These are phyloP conservation scores for Ogataea henricii DNA, from an alignment of 805 yeast species.

Conservation along the genomic window DNA sequence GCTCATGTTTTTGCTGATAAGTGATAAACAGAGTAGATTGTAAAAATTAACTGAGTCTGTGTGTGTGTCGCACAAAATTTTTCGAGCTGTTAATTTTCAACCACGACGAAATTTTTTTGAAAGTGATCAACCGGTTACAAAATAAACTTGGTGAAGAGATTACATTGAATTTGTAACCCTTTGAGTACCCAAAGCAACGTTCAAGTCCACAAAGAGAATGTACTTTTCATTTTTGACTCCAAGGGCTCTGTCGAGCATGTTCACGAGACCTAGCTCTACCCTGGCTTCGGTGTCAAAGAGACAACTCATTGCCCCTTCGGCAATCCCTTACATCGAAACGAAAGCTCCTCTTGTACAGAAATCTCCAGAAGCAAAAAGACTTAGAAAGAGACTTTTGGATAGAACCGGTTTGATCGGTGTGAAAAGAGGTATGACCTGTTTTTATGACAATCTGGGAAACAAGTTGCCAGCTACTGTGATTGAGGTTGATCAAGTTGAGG, in stretches of 20 bases:
- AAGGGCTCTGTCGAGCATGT: constrained; percentile 5
- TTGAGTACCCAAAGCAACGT: neutral
- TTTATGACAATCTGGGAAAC: constrained; percentile 68
- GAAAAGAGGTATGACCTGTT: constrained; percentile 89
- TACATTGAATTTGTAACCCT: too few species aligned
- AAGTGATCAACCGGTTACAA: neutral
- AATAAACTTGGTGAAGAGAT: too few species aligned
- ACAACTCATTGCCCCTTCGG: constrained; percentile 46
- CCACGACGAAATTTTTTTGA: constrained; percentile 5
- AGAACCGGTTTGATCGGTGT: constrained; percentile 86
- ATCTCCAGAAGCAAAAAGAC: constrained; percentile 67
- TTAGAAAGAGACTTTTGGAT: constrained; percentile 67
- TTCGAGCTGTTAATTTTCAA: neutral
- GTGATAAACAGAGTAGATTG: too few species aligned
- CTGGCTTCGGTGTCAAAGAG: constrained; percentile 24
- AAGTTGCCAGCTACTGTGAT: constrained; percentile 83
- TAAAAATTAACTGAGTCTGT: neutral
- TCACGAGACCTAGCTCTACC: constrained; percentile 39
- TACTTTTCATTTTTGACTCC: neutral
- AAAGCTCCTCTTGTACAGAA: constrained; percentile 57
- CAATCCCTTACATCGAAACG: constrained; percentile 50
- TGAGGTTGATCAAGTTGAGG: constrained; percentile 88
- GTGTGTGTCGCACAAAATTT: constrained; percentile 5
- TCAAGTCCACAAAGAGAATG: neutral
- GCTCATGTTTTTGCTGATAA: too few species aligned